Conservation (phyloP, 176 grass and related monocot genomes). For the Avena atlantica region DNA sequence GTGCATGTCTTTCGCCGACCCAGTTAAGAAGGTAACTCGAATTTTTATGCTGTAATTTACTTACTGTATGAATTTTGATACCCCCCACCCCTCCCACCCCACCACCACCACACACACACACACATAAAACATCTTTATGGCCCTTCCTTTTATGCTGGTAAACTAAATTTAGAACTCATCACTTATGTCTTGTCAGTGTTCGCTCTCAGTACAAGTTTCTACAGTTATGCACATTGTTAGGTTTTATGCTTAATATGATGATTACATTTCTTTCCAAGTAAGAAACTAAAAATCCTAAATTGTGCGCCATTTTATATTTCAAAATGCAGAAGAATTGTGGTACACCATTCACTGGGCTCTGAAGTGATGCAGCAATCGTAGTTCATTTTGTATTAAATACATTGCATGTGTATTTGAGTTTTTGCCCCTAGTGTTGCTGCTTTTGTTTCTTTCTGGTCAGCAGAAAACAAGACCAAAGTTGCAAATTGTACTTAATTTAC, state of each 20-base stretch:
- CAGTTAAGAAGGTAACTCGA: conserved; percentile 1
- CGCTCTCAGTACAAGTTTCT: neutral
- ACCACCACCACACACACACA: no score
- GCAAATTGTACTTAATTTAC: neutral
- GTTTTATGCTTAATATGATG: neutral
- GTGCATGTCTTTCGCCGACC: neutral
- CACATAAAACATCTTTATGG: neutral
- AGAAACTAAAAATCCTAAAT: neutral
- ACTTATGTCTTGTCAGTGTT: neutral
- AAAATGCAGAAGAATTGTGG: conserved; percentile 3
- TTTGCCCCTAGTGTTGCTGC: neutral
- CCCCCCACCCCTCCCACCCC: no score
- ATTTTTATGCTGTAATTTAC: conserved; percentile 11
- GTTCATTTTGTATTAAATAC: conserved; percentile 1
- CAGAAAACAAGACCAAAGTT: neutral
- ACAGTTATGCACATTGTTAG: neutral
- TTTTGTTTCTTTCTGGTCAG: neutral
- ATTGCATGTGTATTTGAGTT: neutral
- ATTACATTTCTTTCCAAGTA: conserved; percentile 33
- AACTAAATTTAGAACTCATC: neutral
- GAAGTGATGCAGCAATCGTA: conserved; percentile 3
- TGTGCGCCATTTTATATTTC: neutral
- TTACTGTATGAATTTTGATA: conserved; percentile 17
- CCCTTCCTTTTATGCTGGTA: conserved; percentile 11
- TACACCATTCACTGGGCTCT: neutral